Conservation (phyloP, 2,329 filamentous ascomycete genomes). For the Penicillium sp. region DNA sequence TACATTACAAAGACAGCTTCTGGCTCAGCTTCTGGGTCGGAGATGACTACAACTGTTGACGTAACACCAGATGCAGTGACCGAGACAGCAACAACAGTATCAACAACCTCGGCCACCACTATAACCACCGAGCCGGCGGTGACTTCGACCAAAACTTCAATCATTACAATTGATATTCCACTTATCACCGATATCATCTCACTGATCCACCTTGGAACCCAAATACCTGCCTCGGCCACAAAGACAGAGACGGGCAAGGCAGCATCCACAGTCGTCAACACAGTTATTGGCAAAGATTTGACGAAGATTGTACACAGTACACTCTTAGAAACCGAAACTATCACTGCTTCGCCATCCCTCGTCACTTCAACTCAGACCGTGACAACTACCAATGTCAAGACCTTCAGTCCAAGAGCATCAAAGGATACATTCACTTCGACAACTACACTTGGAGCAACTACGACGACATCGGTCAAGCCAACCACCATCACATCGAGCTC, state of each 20-base stretch:
- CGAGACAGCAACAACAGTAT: background rate
- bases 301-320: background rate
- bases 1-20: background rate
- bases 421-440: background rate
- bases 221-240: background rate
- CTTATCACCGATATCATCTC: background rate
- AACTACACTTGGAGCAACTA: background rate
- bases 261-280: background rate
- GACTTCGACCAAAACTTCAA: background rate
- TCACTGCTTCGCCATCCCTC: background rate
- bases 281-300: background rate
- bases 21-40: background rate
- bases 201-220: background rate
- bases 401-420: background rate
- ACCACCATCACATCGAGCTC: background rate
- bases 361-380: background rate
- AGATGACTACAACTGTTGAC: background rate
- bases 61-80: background rate
- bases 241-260: background rate
- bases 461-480: background rate
- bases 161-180: background rate
- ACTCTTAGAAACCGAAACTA: background rate
- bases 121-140: background rate
- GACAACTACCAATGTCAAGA: background rate
- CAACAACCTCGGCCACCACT: background rate